Base-by-base conservation (phyloP, 805 yeast species). In the Millerozyma acaciae region DNA sequence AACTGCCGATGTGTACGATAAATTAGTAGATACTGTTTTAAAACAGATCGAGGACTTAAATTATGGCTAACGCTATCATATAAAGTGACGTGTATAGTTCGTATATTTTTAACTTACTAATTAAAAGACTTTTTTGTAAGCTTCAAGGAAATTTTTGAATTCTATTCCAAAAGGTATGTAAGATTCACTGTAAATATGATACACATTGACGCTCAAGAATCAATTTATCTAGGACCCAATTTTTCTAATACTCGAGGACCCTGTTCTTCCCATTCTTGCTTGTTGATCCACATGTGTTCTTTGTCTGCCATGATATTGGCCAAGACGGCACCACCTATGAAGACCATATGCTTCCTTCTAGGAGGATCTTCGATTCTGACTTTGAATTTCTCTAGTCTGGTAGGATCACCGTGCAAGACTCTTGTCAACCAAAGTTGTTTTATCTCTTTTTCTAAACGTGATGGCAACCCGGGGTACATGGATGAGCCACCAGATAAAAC, bases 341-440 rank as follows among this genome's bases (percentile, higher is more conserved):
- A 93, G 21, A 93, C 98, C 97, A 93, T 90, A 62, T 93, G 96
- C 59, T 89, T 84, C 72, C 98, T 87, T 70, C 97, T 79, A 47
- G 98, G 98, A 26, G 98, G 97, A 60, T 93, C 97, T 61, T 93
- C 97, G 51, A 93, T 93, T 63, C 90, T 78, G 25, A 93, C 96
- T 63, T 93, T 93, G 65, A 93, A 90, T 62, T 89, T 89, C 41
- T 77, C 84, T 45, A 93, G 71, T 53, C 97, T 75, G 12, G 87
- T 54, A 17, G 97, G 80, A 62, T 93, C 95, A 32, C 88, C 88
- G 44, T 82, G 78, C 40, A 93, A 75, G 13, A 93, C 96, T 53
- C 79, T 77, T 2, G 94, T 80, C 46, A 84, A 80, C 97, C 97
- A 93, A 48, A 86, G 78, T 61, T 93, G 98, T 65, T 93, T 93